phyloP scores from a whole-genome alignment of 2,329 filamentous ascomycete species.

The Penicillium verrucosum region DNA sequence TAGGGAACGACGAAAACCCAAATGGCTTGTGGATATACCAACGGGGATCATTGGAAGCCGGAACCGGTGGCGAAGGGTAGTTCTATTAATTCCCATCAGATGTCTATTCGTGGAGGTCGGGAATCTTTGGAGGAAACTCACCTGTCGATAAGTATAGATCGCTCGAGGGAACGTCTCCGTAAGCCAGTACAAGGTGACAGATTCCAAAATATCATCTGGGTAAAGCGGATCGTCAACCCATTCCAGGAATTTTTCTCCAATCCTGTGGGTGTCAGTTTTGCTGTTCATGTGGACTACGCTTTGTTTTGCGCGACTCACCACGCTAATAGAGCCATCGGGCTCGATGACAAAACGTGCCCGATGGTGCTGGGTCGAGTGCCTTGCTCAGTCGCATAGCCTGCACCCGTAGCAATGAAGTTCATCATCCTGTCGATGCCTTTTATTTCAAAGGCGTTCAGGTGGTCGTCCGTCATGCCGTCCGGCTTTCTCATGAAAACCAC shows the following conservation, averaged over 20 bases:
- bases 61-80: slow-evolving; percentile 18
- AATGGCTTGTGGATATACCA: slow-evolving; percentile 45
- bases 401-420: slow-evolving; percentile 20
- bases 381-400: slow-evolving; percentile 30
- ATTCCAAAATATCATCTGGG: slow-evolving; percentile 33
- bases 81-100: slow-evolving; percentile 6
- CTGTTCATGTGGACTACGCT: neutral
- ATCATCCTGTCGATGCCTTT: slow-evolving; percentile 27
- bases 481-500: slow-evolving; percentile 27
- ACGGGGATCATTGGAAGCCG: slow-evolving; percentile 20
- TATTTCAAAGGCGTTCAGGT: slow-evolving; percentile 26
- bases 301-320: slow-evolving; percentile 21
- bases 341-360: slow-evolving; percentile 33
- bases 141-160: slow-evolving; percentile 35
- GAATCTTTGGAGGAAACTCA: slow-evolving; percentile 4
- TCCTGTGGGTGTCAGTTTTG: slow-evolving; percentile 27
- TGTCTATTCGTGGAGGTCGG: neutral
- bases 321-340: slow-evolving; percentile 32
- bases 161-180: slow-evolving; percentile 37
- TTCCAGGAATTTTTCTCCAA: slow-evolving; percentile 39
- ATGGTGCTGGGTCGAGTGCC: slow-evolving; percentile 35
- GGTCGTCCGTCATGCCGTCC: slow-evolving; percentile 20
- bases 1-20: slow-evolving; percentile 47
- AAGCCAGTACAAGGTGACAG: slow-evolving; percentile 39
- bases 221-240: slow-evolving; percentile 37